A percentile compares a stretch with the other conserved stretches of the same genome.
Conservation (phyloP, 2,329 filamentous ascomycete species). For the Ascochyta rabiei region DNA sequence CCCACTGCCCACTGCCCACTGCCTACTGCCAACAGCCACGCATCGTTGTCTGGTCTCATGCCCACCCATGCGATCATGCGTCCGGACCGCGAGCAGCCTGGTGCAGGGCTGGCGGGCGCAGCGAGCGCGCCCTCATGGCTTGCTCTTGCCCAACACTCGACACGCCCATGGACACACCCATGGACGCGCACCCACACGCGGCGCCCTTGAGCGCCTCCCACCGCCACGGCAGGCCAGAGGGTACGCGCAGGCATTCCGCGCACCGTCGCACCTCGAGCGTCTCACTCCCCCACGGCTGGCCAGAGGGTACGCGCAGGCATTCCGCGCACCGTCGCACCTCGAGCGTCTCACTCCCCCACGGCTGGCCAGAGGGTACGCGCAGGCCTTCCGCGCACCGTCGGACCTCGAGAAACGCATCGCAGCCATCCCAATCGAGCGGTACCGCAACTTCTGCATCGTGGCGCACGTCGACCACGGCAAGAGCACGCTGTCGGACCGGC, state of each 20-base stretch:
- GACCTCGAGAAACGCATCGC: slow-evolving; percentile 70
- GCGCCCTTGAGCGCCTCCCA: slow-evolving; percentile 38
- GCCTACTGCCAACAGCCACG: slow-evolving; percentile 1
- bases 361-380: slow-evolving; percentile 40
- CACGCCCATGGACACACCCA: background rate
- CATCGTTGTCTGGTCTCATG: slow-evolving; percentile 27
- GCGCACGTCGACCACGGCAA: slow-evolving; percentile 99
- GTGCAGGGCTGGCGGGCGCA: slow-evolving; percentile 45
- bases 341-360: slow-evolving; percentile 37
- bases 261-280: slow-evolving; percentile 62
- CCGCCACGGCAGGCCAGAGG: slow-evolving; percentile 29
- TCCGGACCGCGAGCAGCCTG: slow-evolving; percentile 51
- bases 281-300: too few relatives aligned
- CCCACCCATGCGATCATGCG: slow-evolving; percentile 58
- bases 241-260: slow-evolving; percentile 48
- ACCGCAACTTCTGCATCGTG: slow-evolving; percentile 97
- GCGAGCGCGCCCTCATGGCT: slow-evolving; percentile 28
- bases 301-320: slow-evolving; percentile 44
- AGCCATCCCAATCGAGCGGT: slow-evolving; percentile 77
- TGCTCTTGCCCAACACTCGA: too few relatives aligned
- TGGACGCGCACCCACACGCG: too few relatives aligned
- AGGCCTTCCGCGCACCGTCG: slow-evolving; percentile 49
- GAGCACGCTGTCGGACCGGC: slow-evolving; percentile 88
- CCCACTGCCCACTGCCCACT: too few relatives aligned
- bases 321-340: slow-evolving; percentile 49